Conservation (phyloP, 2,329 filamentous ascomycete genomes). For the Colletotrichum sp. region DNA sequence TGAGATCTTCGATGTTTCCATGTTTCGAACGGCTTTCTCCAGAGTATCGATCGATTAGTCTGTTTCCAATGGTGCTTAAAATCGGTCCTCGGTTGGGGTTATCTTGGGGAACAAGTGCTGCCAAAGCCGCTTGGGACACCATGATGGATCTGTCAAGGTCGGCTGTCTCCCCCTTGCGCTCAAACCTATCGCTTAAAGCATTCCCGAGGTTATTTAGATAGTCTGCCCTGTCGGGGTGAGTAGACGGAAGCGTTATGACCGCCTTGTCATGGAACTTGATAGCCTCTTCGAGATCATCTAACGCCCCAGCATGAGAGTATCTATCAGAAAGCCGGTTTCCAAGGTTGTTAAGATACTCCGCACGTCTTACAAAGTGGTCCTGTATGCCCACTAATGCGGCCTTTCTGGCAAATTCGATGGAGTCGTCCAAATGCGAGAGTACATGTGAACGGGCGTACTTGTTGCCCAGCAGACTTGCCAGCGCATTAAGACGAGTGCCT, state of each 20-base stretch:
- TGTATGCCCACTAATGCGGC: fast-evolving
- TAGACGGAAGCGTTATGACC: fast-evolving
- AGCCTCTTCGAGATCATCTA: not conserved
- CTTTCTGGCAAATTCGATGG: not conserved
- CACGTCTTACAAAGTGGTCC: not conserved
- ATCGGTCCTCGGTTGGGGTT: not conserved
- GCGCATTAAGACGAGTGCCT: not conserved
- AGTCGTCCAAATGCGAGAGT: not conserved
- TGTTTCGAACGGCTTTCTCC: fast-evolving
- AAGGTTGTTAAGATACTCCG: not conserved
- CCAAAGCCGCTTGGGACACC: not conserved
- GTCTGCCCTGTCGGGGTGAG: not conserved
- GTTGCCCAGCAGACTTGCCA: not conserved
- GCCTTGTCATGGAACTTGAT: not conserved
- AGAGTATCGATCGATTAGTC: not conserved
- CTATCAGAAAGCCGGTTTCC: not conserved
- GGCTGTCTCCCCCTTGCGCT: fast-evolving
- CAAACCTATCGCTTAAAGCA: not conserved
- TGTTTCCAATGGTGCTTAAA: not conserved
- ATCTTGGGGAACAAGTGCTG: not conserved
- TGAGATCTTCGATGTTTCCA: not conserved
- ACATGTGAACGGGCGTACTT: not conserved
- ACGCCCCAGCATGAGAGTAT: not conserved
- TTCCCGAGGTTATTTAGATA: not conserved
- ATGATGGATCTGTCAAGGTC: not conserved